Evolutionary conservation across 2,329 filamentous ascomycete genomes (phyloP).

Genomic region (Cryoendolithus antarcticus): DNA sequence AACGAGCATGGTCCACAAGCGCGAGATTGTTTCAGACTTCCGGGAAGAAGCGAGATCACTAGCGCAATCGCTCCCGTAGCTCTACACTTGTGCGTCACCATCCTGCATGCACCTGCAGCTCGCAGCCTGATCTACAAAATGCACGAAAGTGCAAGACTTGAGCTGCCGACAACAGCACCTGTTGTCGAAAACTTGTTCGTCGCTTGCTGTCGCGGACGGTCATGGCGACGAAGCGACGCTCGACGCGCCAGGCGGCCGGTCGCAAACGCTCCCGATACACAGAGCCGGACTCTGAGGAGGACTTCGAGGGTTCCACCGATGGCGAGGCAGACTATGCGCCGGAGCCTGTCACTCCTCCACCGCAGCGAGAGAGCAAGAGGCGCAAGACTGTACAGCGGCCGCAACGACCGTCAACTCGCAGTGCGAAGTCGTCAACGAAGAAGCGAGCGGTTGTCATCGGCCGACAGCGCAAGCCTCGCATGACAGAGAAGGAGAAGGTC

Average conservation of each 20-base stretch:
- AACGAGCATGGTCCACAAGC: no score
- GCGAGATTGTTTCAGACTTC: no score
- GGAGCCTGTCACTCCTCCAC: constrained; percentile 3
- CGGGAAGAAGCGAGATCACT: no score
- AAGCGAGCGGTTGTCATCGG: constrained; percentile 11
- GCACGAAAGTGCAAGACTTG: no score
- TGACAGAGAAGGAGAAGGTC: constrained; percentile 6
- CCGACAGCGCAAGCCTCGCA: constrained; percentile 12
- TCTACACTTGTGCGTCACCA: no score
- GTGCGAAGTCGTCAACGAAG: constrained; percentile 9
- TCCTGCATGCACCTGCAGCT: no score
- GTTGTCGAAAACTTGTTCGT: neutral
- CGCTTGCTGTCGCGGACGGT: no score
- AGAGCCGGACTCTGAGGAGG: constrained; percentile 26
- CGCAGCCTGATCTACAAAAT: no score
- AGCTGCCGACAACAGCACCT: no score
- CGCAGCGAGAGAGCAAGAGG: constrained; percentile 12
- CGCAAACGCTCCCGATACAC: constrained; percentile 23
- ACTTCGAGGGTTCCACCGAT: constrained; percentile 14
- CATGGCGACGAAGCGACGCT: constrained; percentile 23
- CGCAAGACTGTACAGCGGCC: constrained; percentile 9
- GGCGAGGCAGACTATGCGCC: constrained; percentile 12
- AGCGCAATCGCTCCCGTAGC: no score
- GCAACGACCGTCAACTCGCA: constrained; percentile 16
- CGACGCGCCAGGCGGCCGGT: constrained; percentile 19